Evolutionary conservation across 345 rosid species (phyloP).

Genomic region (Psidium friedrichsthalianum): DNA sequence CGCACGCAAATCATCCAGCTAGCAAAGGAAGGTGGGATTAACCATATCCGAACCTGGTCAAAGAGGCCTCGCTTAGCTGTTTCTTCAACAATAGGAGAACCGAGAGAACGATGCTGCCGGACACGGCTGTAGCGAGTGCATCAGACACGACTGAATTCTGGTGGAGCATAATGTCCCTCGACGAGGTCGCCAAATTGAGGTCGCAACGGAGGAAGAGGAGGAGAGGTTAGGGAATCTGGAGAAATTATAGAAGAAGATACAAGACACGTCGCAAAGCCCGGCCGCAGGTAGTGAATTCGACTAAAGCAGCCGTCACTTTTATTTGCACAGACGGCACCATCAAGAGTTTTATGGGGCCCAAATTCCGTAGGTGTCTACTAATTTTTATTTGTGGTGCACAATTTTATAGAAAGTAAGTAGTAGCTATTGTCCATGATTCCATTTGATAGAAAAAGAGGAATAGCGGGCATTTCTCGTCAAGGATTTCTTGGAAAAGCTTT

Average conservation of each 20-base stretch:
- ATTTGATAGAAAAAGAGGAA: neutral
- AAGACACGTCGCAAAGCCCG: neutral
- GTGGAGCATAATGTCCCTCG: constrained; percentile 29
- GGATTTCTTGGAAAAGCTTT: neutral
- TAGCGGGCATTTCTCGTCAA: fast-evolving
- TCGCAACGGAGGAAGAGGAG: neutral
- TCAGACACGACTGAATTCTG: constrained; percentile 44
- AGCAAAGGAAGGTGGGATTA: neutral
- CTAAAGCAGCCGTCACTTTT: neutral
- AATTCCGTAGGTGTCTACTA: neutral
- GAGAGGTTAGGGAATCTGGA: neutral
- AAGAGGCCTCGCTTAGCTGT: constrained; percentile 52
- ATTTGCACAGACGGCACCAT: neutral
- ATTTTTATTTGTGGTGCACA: neutral
- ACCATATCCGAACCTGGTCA: constrained; percentile 52
- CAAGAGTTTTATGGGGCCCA: neutral
- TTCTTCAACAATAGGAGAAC: constrained; percentile 45
- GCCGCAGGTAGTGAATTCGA: neutral
- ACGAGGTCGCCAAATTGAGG: neutral
- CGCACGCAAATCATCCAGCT: neutral
- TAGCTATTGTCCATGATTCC: neutral
- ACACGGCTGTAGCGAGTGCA: constrained; percentile 30
- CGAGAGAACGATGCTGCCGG: constrained; percentile 29
- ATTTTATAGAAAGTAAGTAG: neutral
- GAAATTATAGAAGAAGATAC: neutral